These are phyloP conservation scores for Penicillium italicum DNA, from an alignment of 2,329 filamentous ascomycete genomes.

Conservation along the genomic window DNA sequence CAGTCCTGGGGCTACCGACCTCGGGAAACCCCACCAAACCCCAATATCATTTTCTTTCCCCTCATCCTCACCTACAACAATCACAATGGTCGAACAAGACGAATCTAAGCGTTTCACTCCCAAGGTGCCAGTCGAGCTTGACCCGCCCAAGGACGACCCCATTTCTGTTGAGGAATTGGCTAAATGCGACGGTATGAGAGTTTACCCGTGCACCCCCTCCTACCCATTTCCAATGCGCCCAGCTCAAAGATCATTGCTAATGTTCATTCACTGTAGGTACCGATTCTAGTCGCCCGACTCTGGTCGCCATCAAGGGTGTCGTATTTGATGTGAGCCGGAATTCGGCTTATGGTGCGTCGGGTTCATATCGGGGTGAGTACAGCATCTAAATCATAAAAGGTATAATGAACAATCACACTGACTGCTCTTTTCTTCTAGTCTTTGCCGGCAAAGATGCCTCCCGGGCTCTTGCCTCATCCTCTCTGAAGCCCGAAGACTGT, in stretches of 20 bases:
- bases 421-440: constrained; percentile 52
- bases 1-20: constrained; percentile 2
- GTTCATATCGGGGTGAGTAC: constrained; percentile 75
- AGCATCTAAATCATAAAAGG: neutral
- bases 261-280: constrained; percentile 27
- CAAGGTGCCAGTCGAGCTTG: constrained; percentile 53
- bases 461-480: constrained; percentile 81
- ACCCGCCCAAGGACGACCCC: constrained; percentile 80
- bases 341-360: constrained; percentile 75
- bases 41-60: constrained; percentile 17
- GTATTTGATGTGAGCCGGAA: constrained; percentile 95
- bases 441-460: constrained; percentile 96
- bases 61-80: constrained; percentile 15
- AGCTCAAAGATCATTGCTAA: neutral
- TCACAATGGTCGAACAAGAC: constrained; percentile 30
- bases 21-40: constrained; percentile 15
- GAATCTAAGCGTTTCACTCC: constrained; percentile 40
- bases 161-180: constrained; percentile 78
- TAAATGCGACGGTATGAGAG: constrained; percentile 72
- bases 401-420: neutral
- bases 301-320: constrained; percentile 72
- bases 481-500: constrained; percentile 80
- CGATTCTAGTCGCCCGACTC: constrained; percentile 50
- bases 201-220: neutral
- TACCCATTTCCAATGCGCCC: neutral